Conservation (phyloP, 441 rosid species). For the Adansonia gregorii region DNA sequence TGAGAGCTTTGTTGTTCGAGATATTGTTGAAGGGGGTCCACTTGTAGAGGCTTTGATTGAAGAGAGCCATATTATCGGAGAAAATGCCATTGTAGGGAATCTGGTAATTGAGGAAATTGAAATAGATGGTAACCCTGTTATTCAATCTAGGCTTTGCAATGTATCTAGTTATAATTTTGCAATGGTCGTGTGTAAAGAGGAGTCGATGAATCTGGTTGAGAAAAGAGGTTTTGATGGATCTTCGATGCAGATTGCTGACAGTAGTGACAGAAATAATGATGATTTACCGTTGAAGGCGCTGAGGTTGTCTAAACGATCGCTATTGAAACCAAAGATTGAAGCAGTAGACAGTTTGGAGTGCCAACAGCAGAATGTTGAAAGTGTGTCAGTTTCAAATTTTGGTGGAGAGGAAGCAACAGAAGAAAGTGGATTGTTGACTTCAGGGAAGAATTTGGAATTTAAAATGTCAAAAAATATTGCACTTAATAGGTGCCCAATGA, state of each 20-base stretch:
- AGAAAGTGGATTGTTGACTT: constrained; percentile 44
- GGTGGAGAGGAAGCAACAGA: constrained; percentile 49
- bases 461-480: constrained; percentile 59
- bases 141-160: neutral
- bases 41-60: constrained; percentile 41
- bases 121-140: neutral
- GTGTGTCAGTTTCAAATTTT: neutral
- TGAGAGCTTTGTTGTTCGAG: constrained; percentile 22
- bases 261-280: constrained; percentile 17
- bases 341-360: constrained; percentile 45
- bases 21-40: neutral
- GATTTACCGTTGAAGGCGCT: constrained; percentile 27
- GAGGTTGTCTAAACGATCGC: constrained; percentile 37
- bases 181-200: constrained; percentile 28
- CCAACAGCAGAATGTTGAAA: constrained; percentile 36
- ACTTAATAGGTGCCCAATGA: constrained; percentile 24
- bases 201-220: constrained; percentile 17
- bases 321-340: constrained; percentile 43
- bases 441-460: constrained; percentile 55
- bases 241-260: constrained; percentile 19
- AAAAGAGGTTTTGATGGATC: constrained; percentile 15
- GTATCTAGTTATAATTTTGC: constrained; percentile 18
- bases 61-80: constrained; percentile 35
- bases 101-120: constrained; percentile 30
- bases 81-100: constrained; percentile 40